Evolutionary conservation across 768 basidiomycete species (phyloP), one percentile per base, ranked within the genome.

Genomic region (Nidularia pulvinata): DNA sequence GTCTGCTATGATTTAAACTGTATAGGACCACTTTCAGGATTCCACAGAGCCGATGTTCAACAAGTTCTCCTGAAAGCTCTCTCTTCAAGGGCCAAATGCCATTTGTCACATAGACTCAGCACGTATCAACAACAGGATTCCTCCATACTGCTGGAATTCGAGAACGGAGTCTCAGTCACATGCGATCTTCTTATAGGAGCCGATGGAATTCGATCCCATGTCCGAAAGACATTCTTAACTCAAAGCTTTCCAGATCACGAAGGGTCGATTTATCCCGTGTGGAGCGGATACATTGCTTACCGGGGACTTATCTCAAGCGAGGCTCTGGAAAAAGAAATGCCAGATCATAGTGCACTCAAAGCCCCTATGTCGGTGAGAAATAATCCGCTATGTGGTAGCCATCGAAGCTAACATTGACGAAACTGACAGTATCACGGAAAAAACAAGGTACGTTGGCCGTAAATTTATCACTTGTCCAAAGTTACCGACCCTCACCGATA

Each of bases 221-320:
- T 49, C 22, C 9, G 48, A 13, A 11, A 33, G 22, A 13, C 9
- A 13, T 49, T 49, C 33, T 33, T 42, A 5, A 42, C 13, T 4
- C 47, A 2, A 16, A 52, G 51, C 14, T n/a, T 14, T 14, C 19
- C 48, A 3, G 13, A 4, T 33, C 13, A 33, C 4, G 14, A 49
- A 49, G 25, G 14, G 14, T 49, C 48, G n/a, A 49, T 49, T 32
- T 19, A 54, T 10, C 48, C 48, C 22, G 34, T 49, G 14, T 49
- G 48, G 48, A 14, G n/a, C 33, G 48, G 48, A 35, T 3, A 9
- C 14, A 22, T 49, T 13, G 33, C 22, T n/a, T 49, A 49, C 34
- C 48, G 48, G 9, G 33, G 25, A 9, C 19, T 49, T 30, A n/a
- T 49, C 33, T 9, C 9, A 14, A 22, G 11, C 14, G 14, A 35